Evolutionary conservation across 2,329 filamentous ascomycete species (phyloP).

Genomic region (Eutypa lata): DNA sequence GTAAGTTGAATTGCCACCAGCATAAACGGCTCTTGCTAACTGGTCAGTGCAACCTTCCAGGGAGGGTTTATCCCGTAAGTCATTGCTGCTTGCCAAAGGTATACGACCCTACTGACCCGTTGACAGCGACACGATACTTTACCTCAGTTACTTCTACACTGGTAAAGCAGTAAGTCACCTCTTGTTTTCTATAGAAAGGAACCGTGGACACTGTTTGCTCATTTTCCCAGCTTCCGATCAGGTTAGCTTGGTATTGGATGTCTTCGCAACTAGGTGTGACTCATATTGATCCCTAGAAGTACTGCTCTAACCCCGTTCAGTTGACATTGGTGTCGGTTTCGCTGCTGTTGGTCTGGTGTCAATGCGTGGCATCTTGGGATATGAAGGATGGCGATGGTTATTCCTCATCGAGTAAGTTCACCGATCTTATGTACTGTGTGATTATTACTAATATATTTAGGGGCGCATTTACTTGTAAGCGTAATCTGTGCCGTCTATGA

Average conservation of each 20-base stretch:
- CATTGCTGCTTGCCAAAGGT: not conserved
- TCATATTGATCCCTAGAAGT: not conserved
- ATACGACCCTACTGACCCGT: constrained; percentile 6
- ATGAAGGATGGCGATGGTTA: constrained; percentile 57
- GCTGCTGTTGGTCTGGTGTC: constrained; percentile 54
- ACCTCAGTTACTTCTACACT: constrained; percentile 70
- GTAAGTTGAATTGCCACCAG: constrained; percentile 12
- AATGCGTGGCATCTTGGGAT: constrained; percentile 48
- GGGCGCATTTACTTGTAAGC: constrained; percentile 30
- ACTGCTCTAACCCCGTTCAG: constrained; percentile 8
- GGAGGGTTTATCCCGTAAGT: constrained; percentile 60
- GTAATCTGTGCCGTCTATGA: not conserved
- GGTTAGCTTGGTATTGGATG: constrained; percentile 68
- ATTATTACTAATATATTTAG: constrained; percentile 16
- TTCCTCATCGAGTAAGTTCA: constrained; percentile 40
- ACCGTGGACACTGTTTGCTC: no score
- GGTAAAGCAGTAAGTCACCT: constrained; percentile 38
- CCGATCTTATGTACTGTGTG: not conserved
- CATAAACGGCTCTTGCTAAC: constrained; percentile 4
- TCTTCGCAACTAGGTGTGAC: constrained; percentile 26
- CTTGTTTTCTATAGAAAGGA: not conserved
- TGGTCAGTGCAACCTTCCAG: constrained; percentile 34
- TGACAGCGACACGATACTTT: constrained; percentile 46
- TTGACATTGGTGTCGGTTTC: constrained; percentile 50
- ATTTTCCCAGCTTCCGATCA: constrained; percentile 51